Evolutionary conservation across 2,329 filamentous ascomycete species (phyloP), one percentile per base, ranked within the genome.

Genomic region (Exophiala sp.): DNA sequence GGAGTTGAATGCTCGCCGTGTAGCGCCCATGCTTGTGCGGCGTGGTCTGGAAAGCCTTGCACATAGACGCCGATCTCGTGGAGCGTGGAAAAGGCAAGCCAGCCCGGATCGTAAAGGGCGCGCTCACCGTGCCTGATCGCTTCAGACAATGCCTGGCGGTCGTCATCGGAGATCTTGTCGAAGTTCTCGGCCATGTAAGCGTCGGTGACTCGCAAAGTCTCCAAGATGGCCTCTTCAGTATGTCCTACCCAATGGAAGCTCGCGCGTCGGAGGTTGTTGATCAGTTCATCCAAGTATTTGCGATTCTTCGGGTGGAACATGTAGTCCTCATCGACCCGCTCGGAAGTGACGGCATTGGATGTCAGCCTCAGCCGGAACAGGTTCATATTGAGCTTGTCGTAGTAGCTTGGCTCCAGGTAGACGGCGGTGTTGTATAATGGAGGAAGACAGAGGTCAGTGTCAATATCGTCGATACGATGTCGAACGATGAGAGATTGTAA

Each of bases 161-260:
- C 90, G 18, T 79, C 74, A 0, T 65, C 46, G 0, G 73, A 75
- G 50, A 88, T 82, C 0, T 68, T 69, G 0, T 85, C 74, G 9
- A 75, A 73, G 22, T 79, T 74, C 47, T 85, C 80, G 1, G 69
- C 65, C 10, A 95, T 63, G 60, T 95, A 95, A 29, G 73, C 73
- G 44, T 77, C 72, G 1, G 85, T 83, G 27, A 81, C 82, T 22
- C 85, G 74, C 0, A 93, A 66, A 0, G 86, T 79, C 22, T 73
- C 79, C 2, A 66, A 55, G 2, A 95, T 78, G 48, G 89, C 81
- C 5, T 60, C 52, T 1, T 73, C 69, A 0, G 71, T 66, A 60
- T 85, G 89, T 41, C 89, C 90, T 0, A 84, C 84, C 68, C 87
- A 90, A 66, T 91, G 94, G 63, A 95, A 95, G 42, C 86, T 88